A percentile compares a stretch with the other conserved stretches of the same genome.
These are phyloP conservation scores for Fusarium sp. DNA, from an alignment of 2,329 filamentous ascomycete species.

Conservation along the genomic window DNA sequence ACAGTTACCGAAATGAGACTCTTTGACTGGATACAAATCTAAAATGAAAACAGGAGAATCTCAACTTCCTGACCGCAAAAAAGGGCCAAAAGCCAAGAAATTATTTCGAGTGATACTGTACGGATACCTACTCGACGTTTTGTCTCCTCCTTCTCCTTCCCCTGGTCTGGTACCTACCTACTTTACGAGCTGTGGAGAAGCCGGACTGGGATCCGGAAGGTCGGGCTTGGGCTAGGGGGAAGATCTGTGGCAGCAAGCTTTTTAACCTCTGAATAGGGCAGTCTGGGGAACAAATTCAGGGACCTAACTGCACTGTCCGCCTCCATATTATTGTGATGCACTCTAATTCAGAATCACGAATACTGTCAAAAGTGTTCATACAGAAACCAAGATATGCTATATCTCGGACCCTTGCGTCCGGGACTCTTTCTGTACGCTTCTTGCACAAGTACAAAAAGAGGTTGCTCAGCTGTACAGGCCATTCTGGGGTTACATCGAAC, in stretches of 20 bases:
- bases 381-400: not conserved
- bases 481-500: slow-evolving; percentile 27
- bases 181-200: slow-evolving; percentile 15
- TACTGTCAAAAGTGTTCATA: no score
- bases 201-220: slow-evolving; percentile 17
- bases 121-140: not conserved
- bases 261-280: slow-evolving; percentile 6
- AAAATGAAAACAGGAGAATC: slow-evolving; percentile 10
- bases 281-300: not conserved
- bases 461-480: slow-evolving; percentile 29
- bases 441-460: not conserved
- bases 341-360: not conserved
- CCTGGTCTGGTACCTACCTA: slow-evolving; percentile 17
- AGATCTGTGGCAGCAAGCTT: not conserved
- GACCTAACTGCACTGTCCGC: not conserved
- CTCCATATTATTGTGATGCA: no score
- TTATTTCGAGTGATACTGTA: slow-evolving; percentile 34
- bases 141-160: slow-evolving; percentile 8
- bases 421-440: not conserved
- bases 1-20: slow-evolving; percentile 6
- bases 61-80: slow-evolving; percentile 28
- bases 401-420: not conserved
- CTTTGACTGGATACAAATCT: not conserved
- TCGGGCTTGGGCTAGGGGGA: slow-evolving; percentile 10
- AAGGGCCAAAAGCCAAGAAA: slow-evolving; percentile 30